These are phyloP conservation scores for Pseudonectria foliicola DNA, from an alignment of 2,329 filamentous ascomycete species.

Conservation along the genomic window DNA sequence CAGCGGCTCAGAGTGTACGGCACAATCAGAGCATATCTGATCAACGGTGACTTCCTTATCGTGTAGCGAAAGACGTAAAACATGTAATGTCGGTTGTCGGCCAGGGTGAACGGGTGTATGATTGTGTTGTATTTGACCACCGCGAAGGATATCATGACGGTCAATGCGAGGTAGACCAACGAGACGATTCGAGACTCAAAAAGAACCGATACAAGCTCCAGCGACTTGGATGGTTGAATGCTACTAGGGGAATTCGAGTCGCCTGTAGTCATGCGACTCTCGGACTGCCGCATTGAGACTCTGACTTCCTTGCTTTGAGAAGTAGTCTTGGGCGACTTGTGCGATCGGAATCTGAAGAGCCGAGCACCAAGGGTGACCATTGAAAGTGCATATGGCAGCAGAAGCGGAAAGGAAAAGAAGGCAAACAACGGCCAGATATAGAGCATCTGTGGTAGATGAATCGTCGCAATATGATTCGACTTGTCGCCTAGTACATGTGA, in stretches of 20 bases:
- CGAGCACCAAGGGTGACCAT: constrained; percentile 12
- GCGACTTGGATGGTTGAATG: constrained; percentile 6
- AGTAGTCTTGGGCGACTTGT: not conserved
- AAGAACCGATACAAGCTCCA: constrained; percentile 7
- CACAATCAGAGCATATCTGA: constrained; percentile 61
- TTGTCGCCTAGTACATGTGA: constrained; percentile 64
- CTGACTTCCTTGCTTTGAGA: too few species aligned
- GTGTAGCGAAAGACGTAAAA: constrained; percentile 92
- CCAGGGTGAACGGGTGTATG: constrained; percentile 89
- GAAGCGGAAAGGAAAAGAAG: constrained; percentile 82
- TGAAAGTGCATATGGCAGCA: constrained; percentile 47
- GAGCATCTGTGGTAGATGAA: constrained; percentile 87
- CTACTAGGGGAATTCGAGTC: not conserved
- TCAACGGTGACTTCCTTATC: constrained; percentile 55
- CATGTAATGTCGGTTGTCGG: constrained; percentile 94
- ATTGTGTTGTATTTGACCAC: constrained; percentile 80
- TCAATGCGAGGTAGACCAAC: constrained; percentile 27
- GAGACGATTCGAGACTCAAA: constrained; percentile 31
- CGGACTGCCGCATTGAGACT: too few species aligned
- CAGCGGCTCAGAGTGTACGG: constrained; percentile 67
- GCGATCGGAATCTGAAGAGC: not conserved
- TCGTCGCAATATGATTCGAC: constrained; percentile 81
- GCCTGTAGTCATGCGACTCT: not conserved
- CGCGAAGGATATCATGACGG: constrained; percentile 30
- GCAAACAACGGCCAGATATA: constrained; percentile 88